Evolutionary conservation across 2,329 filamentous ascomycete species (phyloP).

Genomic region (Fonsecaea pedrosoi): DNA sequence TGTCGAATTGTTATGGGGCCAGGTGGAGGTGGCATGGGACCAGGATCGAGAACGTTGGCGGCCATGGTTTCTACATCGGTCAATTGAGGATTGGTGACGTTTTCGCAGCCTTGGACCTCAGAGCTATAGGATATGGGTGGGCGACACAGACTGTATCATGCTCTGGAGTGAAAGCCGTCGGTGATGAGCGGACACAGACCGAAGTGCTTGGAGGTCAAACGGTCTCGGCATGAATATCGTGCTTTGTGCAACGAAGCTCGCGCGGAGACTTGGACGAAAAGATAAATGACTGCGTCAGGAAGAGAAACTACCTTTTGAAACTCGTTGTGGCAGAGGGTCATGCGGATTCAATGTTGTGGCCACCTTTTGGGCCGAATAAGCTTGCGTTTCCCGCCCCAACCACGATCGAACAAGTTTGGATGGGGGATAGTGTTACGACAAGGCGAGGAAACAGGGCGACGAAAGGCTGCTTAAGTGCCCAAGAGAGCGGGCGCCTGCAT

Average conservation of each 20-base stretch:
- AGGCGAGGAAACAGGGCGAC: constrained; percentile 7
- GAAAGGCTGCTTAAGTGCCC: constrained; percentile 14
- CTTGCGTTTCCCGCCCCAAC: background rate
- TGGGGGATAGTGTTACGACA: background rate
- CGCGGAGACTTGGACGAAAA: background rate
- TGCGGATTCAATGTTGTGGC: constrained; percentile 9
- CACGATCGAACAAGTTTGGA: background rate
- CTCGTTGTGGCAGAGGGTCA: constrained; percentile 7
- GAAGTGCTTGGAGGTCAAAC: background rate
- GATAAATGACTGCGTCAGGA: constrained; percentile 3
- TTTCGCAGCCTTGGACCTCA: background rate
- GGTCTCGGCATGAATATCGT: background rate
- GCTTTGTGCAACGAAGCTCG: constrained; percentile 4
- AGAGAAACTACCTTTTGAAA: constrained; percentile 15
- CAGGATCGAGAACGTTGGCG: constrained; percentile 12
- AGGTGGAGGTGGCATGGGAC: constrained; percentile 23
- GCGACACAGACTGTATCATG: background rate
- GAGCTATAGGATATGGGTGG: background rate
- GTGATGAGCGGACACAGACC: background rate
- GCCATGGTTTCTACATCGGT: constrained; percentile 5
- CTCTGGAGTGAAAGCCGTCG: background rate
- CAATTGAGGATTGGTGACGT: background rate
- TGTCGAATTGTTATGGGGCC: constrained; percentile 33
- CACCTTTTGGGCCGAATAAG: background rate
- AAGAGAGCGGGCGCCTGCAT: constrained; percentile 17